Percentiles rank a stretch among this genome's conserved stretches.
phyloP scores from a whole-genome alignment of 2,329 filamentous ascomycete species.

The Fusarium oxysporum region DNA sequence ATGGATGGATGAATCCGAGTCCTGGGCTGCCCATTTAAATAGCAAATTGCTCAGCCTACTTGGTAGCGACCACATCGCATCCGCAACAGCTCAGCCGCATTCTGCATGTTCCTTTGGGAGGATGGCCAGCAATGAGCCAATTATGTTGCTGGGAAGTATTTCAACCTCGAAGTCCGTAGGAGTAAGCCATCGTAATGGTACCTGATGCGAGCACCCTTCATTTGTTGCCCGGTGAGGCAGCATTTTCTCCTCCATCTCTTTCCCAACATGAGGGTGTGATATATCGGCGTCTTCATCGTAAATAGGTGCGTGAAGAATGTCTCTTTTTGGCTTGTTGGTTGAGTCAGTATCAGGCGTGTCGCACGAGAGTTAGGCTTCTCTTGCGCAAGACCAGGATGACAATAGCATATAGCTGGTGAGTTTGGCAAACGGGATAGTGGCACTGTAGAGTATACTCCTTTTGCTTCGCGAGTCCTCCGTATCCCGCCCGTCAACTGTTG shows the following conservation, averaged over 20 bases:
- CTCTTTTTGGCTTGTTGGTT: not conserved
- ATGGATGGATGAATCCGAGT: not conserved
- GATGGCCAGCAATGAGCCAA: not conserved
- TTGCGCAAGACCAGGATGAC: not conserved
- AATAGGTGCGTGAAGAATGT: not conserved
- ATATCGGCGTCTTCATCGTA: not conserved
- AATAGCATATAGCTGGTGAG: not conserved
- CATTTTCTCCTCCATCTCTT: not conserved
- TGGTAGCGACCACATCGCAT: not conserved
- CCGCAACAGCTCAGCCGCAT: not conserved
- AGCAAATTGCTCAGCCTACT: not conserved
- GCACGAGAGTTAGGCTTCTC: not conserved
- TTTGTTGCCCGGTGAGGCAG: not conserved
- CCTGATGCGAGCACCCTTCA: not conserved
- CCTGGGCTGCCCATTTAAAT: not conserved
- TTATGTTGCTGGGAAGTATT: not conserved
- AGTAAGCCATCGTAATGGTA: not conserved
- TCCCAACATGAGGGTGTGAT: not conserved
- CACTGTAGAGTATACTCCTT: not conserved
- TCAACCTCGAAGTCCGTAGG: not conserved
- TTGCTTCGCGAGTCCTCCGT: too few relatives aligned
- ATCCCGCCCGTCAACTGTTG: too few relatives aligned
- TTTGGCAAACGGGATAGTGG: not conserved
- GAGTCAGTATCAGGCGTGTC: not conserved
- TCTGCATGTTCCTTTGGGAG: not conserved